phyloP scores from a whole-genome alignment of 257 asterid genomes.

The Nicotiana undulata region DNA sequence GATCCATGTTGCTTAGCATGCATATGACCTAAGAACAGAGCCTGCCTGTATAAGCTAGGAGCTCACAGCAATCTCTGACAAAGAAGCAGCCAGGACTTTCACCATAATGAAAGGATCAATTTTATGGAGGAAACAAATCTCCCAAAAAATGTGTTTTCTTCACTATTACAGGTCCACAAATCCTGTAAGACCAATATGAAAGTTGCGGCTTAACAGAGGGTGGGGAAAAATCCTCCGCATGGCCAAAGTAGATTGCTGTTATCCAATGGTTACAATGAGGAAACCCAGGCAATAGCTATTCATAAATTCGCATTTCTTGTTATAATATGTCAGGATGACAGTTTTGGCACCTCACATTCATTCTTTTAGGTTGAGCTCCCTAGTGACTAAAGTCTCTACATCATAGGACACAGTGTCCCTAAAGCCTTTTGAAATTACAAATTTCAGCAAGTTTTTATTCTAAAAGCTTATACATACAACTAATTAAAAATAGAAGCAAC shows the following conservation, averaged over 20 bases:
- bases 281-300: not conserved
- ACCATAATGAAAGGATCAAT: not conserved
- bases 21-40: not conserved
- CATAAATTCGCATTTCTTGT: not conserved
- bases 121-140: not conserved
- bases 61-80: not conserved
- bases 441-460: not conserved
- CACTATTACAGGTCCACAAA: not conserved
- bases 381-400: not conserved
- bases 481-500: not conserved
- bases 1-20: not conserved
- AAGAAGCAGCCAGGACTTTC: not conserved
- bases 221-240: not conserved
- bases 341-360: not conserved
- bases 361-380: not conserved
- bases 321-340: not conserved
- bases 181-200: not conserved
- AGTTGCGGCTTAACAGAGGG: not conserved
- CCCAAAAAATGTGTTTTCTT: not conserved
- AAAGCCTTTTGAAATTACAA: not conserved
- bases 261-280: not conserved
- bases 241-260: not conserved
- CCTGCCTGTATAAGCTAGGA: not conserved
- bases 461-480: not conserved
- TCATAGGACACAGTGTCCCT: not conserved